Evolutionary conservation across 495 filamentous ascomycete species (phyloP).

Genomic region (Talaromyces proteolyticus): DNA sequence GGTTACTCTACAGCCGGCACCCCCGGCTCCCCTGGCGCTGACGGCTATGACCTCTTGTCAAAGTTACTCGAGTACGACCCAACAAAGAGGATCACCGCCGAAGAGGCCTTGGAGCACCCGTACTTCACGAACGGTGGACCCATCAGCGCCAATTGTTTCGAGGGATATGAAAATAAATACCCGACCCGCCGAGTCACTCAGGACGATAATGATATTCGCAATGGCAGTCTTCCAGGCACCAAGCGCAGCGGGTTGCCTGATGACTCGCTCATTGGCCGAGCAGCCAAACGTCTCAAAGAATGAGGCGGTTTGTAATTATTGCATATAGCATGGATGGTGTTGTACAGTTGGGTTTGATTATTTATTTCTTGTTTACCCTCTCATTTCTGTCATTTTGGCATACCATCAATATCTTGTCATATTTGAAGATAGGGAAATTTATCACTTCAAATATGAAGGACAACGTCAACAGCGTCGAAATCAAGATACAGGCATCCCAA

Average conservation of each 20-base stretch:
- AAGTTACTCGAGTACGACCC: conserved; percentile 91
- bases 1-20: conserved; percentile 45
- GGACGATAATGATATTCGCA: conserved; percentile 91
- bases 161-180: conserved; percentile 80
- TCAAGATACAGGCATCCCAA: no score
- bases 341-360: not conserved
- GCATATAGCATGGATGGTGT: not conserved
- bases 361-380: not conserved
- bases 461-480: no score
- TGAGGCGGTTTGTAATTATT: conserved; percentile 13
- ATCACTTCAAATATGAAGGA: no score
- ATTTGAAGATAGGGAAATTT: no score
- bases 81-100: conserved; percentile 77
- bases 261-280: conserved; percentile 58
- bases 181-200: conserved; percentile 84
- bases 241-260: conserved; percentile 86
- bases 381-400: no score
- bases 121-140: conserved; percentile 71
- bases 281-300: conserved; percentile 39
- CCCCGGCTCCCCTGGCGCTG: conserved; percentile 55
- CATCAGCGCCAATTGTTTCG: conserved; percentile 78
- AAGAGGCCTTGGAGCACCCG: conserved; percentile 76
- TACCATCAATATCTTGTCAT: no score
- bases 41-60: conserved; percentile 76
- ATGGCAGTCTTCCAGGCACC: conserved; percentile 81